Evolutionary conservation across 2,329 filamentous ascomycete genomes (phyloP).

Genomic region (Bipolaris zeicola): DNA sequence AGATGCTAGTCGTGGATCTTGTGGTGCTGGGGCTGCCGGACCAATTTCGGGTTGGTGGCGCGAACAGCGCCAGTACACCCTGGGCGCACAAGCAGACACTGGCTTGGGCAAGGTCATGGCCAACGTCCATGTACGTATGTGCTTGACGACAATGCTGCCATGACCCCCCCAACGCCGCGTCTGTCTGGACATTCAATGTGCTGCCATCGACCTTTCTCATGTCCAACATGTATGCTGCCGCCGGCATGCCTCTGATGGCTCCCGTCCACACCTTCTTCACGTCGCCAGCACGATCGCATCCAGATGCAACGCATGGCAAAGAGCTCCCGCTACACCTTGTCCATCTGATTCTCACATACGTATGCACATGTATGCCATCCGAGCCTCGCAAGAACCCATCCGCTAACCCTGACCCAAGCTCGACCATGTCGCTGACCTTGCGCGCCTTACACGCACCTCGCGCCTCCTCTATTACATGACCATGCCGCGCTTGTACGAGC

Average conservation of each 20-base stretch:
- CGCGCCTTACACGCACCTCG: constrained; percentile 64
- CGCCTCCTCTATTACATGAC: constrained; percentile 69
- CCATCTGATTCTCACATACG: constrained; percentile 61
- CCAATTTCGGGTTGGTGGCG: constrained; percentile 26
- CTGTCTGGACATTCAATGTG: not conserved
- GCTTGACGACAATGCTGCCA: not conserved
- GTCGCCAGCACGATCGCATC: constrained; percentile 40
- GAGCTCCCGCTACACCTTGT: constrained; percentile 64
- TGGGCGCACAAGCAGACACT: too few species aligned
- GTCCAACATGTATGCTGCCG: constrained; percentile 19
- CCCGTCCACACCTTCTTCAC: constrained; percentile 43
- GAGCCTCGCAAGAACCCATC: not conserved
- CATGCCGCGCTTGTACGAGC: constrained; percentile 64
- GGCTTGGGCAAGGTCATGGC: too few species aligned
- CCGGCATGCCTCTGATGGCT: constrained; percentile 29
- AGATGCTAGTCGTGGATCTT: constrained; percentile 10
- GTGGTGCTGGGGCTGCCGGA: constrained; percentile 17
- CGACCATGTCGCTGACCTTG: constrained; percentile 63
- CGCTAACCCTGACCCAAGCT: constrained; percentile 50
- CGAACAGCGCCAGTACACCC: too few species aligned
- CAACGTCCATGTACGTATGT: too few species aligned
- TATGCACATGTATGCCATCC: constrained; percentile 51
- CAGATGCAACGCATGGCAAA: constrained; percentile 35
- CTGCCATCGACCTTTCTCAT: constrained; percentile 21
- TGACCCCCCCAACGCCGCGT: not conserved